These are phyloP conservation scores for Mycoemilia scoparia DNA, from an alignment of 192 early-diverging fungal genomes.

Conservation along the genomic window DNA sequence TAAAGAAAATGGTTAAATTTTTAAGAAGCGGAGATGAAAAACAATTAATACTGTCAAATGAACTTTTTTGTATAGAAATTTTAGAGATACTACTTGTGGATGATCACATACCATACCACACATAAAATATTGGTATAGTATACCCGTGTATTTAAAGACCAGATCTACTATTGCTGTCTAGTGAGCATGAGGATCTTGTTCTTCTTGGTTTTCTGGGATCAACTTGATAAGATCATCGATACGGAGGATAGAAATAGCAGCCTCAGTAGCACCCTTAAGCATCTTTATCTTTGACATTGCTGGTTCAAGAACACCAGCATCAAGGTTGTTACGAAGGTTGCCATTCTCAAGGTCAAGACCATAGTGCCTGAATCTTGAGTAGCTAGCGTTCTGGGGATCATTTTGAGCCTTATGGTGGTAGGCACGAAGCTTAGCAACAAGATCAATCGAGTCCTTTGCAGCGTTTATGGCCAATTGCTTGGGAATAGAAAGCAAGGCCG, in stretches of 20 bases:
- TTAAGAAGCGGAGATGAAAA: too few species aligned
- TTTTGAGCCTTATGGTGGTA: conserved; percentile 88
- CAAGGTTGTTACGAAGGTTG: conserved; percentile 77
- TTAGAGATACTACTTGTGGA: too few species aligned
- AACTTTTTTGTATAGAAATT: too few species aligned
- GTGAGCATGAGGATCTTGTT: conserved; percentile 30
- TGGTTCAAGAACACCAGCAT: conserved; percentile 90
- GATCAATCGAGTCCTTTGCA: conserved; percentile 93
- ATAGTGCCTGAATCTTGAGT: conserved; percentile 63
- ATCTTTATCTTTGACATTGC: conserved; percentile 97
- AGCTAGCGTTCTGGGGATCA: conserved; percentile 41
- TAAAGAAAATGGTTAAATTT: too few species aligned
- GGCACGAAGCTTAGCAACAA: conserved; percentile 89
- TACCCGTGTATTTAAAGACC: too few species aligned
- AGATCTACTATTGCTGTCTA: background rate
- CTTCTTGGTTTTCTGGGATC: conserved; percentile 22
- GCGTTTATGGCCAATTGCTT: conserved; percentile 97
- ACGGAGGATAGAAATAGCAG: conserved; percentile 90
- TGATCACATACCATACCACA: too few species aligned
- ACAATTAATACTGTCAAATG: too few species aligned
- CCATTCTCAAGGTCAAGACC: conserved; percentile 93
- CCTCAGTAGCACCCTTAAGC: conserved; percentile 94
- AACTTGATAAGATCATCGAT: conserved; percentile 88
- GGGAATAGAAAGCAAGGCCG: conserved; percentile 84
- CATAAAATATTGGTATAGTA: too few species aligned